Evolutionary conservation across 345 rosid genomes (phyloP), one percentile per base, ranked within the genome.

Genomic region (Carallia pectinifolia): DNA sequence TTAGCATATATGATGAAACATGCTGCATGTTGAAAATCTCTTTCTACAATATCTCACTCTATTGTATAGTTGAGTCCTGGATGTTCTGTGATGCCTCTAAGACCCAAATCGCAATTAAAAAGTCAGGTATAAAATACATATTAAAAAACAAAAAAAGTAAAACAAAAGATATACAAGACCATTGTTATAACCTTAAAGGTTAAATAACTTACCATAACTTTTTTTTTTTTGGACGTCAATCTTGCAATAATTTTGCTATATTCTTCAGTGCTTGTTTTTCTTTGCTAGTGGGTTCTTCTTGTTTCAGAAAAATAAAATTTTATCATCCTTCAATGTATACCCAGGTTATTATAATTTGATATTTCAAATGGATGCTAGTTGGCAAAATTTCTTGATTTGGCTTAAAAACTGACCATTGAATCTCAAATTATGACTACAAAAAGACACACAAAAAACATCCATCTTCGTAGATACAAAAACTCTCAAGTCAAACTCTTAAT

Each of bases 251-350:
- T 63, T 71, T 54, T 12, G 90, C 73, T 70, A 93, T 88, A 64
- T 87, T 85, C 74, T 80, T 68, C 77, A 91, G 62, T 33, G 96
- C 95, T 75, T 77, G 87, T 64, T 87, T 81, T 80, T 91, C 89
- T 71, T 91, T 97, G 77, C 75, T 86, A 17, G 77, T 87, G 29
- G 91, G 87, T 74, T 91, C 92, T 75, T 88, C 91, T 96, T 91
- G 88, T 85, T 76, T 74, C 76, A 74, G 8, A 38, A 61, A 34
- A 72, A 59, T 19, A 29, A 33, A 58, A 19, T 61, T 23, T 64
- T 53, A 10, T 66, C 71, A 68, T 39, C 50, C 19, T 74, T 50
- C 4, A 39, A 33, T 66, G 19, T 47, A 31, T 9, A 36, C 18
- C 15, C 19, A 40, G 53, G 56, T 48, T 34, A 38, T 44, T 33